A percentile compares a stretch with the other conserved stretches of the same genome.
phyloP scores from a whole-genome alignment of 768 basidiomycete species.

The Trametes villosa region DNA sequence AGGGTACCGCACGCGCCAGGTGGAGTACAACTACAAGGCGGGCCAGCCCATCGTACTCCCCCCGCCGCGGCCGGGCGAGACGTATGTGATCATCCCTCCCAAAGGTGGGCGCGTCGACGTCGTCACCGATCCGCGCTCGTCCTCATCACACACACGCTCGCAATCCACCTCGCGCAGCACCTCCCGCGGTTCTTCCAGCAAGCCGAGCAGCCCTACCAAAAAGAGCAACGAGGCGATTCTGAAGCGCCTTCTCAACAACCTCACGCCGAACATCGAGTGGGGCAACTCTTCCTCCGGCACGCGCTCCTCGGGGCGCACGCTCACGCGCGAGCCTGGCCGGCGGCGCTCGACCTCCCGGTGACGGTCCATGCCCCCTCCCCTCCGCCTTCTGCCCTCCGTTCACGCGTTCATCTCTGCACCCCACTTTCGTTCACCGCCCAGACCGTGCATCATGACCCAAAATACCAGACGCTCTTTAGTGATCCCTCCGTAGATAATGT shows the following conservation, averaged over 20 bases:
- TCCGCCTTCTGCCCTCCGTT: slow-evolving; percentile 2
- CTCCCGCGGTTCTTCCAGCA: slow-evolving; percentile 10
- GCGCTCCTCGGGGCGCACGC: slow-evolving; percentile 14
- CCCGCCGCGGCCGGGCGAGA: slow-evolving; percentile 29
- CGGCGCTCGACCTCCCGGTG: slow-evolving; percentile 26
- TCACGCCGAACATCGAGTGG: slow-evolving; percentile 23
- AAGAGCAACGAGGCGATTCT: slow-evolving; percentile 25
- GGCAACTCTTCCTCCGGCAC: slow-evolving; percentile 15
- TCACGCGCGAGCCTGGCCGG: slow-evolving; percentile 12
- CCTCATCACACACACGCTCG: slow-evolving; percentile 8
- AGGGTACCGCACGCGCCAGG: slow-evolving; percentile 17
- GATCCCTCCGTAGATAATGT: slow-evolving; percentile 11
- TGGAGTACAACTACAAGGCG: slow-evolving; percentile 15
- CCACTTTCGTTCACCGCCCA: slow-evolving; percentile 4
- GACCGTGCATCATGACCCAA: slow-evolving; percentile 11
- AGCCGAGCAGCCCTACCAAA: slow-evolving; percentile 19
- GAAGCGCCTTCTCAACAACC: slow-evolving; percentile 28
- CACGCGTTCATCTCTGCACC: slow-evolving; percentile 14
- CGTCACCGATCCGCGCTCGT: slow-evolving; percentile 14
- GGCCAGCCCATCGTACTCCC: slow-evolving; percentile 27
- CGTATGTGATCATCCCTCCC: slow-evolving; percentile 34
- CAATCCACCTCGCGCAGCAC: slow-evolving; percentile 11
- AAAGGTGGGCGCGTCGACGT: slow-evolving; percentile 27
- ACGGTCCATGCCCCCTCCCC: slow-evolving; percentile 11
- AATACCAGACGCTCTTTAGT: slow-evolving; percentile 14